Evolutionary conservation across 495 filamentous ascomycete genomes (phyloP).

Genomic region (Evernia prunastri): DNA sequence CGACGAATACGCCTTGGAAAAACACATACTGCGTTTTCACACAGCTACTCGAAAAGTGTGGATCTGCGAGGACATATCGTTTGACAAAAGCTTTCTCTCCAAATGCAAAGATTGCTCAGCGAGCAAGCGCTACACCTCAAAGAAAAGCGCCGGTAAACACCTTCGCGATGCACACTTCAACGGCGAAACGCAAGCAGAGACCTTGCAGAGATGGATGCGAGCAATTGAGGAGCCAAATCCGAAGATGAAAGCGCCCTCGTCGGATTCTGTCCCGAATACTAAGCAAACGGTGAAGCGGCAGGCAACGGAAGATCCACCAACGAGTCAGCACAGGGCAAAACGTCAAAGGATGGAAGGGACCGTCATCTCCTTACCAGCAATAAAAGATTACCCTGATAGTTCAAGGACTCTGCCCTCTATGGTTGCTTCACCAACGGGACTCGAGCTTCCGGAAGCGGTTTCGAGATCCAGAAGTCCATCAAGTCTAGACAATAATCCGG

Average conservation of each 20-base stretch:
- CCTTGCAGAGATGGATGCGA: constrained; percentile 10
- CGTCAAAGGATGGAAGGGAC: background rate
- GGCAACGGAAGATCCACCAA: background rate
- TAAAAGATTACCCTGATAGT: background rate
- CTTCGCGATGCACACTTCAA: constrained; percentile 12
- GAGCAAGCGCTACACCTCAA: constrained; percentile 9
- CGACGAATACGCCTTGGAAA: constrained; percentile 14
- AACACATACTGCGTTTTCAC: constrained; percentile 14
- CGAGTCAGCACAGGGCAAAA: background rate
- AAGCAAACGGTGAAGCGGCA: background rate
- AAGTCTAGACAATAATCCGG: background rate
- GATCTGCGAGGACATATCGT: constrained; percentile 15
- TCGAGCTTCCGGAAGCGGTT: background rate
- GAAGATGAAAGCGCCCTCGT: background rate
- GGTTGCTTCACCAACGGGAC: too few relatives aligned
- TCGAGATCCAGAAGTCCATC: background rate
- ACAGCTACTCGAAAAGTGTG: constrained; percentile 10
- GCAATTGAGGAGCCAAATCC: constrained; percentile 15
- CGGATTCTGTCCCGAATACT: background rate
- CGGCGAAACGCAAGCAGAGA: background rate
- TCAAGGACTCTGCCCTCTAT: background rate
- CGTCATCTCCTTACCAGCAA: background rate
- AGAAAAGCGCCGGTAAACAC: constrained; percentile 1
- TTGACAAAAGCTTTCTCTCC: constrained; percentile 14
- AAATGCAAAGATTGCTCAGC: constrained; percentile 13